Evolutionary conservation across 805 yeast species (phyloP), one percentile per base, ranked within the genome.

Genomic region (Wickerhamomyces strasburgensis): DNA sequence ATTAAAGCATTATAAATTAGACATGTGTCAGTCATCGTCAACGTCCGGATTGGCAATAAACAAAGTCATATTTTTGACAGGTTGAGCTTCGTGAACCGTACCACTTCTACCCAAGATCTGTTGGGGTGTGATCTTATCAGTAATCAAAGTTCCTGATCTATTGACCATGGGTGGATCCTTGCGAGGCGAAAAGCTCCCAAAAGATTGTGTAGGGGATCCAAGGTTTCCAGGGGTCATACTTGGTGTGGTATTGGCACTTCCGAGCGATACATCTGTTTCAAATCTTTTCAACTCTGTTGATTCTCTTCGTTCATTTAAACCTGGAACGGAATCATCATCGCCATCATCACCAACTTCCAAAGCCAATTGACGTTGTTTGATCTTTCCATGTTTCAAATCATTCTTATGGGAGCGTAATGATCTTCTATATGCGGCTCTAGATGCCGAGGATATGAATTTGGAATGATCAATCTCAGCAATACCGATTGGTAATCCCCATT

Each of bases 271-370:
- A 4, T 33, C 21, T 3, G 46, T 37, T 19, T 46, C 47, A 6
- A 39, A 38, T 31, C 53, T 37, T 14, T 42, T 42, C 19, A 48
- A 28, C 26, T 51, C 56, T 1, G 17, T 19, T 4, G 51, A 46
- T 4, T 39, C 46, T 17, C 51, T 35, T 15, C 30, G 30, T 10
- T 35, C 43, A 18, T 18, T 18, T 5, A 29, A 33, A 5, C 17
- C 27, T 26, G 17, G 16, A 6, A 14, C 19, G 8, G 31, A 11
- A 5, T 34, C 35, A 14, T 33, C 46, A 5, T 49, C 54, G 17
- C 77, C 85, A 24, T 67, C 74, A 37, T 81, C 86, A 44, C 80
- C 89, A 26, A 83, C 79, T 55, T 83, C 93, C 17, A 82, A 73
- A 2, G 89, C 90, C 42, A 84, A 64, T 59, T 83, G 66, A 31